These are phyloP conservation scores for Aspergillus haitiensis DNA, from an alignment of 495 filamentous ascomycete species.

Conservation along the genomic window DNA sequence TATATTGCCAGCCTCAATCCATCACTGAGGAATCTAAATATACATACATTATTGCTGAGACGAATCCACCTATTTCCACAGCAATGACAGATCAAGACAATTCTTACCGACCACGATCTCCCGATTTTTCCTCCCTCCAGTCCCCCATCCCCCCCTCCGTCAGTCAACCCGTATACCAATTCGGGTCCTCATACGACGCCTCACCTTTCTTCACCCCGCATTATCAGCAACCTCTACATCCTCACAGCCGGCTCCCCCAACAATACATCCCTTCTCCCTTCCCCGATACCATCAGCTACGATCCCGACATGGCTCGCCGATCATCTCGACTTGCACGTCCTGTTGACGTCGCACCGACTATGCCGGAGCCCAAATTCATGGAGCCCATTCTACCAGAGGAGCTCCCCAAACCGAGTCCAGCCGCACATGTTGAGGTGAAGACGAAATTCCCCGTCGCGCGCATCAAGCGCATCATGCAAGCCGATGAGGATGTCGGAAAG, in stretches of 20 bases:
- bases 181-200: conserved; percentile 44
- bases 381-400: conserved; percentile 35
- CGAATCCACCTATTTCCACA: conserved; percentile 21
- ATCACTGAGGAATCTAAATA: conserved; percentile 6
- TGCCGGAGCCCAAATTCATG: conserved; percentile 40
- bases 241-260: conserved; percentile 27
- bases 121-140: conserved; percentile 49
- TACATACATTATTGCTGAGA: conserved; percentile 13
- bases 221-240: conserved; percentile 32
- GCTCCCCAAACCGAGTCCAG: conserved; percentile 26
- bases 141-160: conserved; percentile 36
- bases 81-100: conserved; percentile 47
- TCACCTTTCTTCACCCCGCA: conserved; percentile 41
- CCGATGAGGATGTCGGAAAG: conserved; percentile 98
- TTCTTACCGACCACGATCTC: conserved; percentile 46
- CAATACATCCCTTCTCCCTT: conserved; percentile 42
- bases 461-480: conserved; percentile 99
- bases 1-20: not conserved
- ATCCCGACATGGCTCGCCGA: conserved; percentile 49
- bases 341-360: conserved; percentile 28
- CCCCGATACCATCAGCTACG: conserved; percentile 22
- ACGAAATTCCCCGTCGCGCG: conserved; percentile 97
- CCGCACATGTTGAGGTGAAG: conserved; percentile 67
- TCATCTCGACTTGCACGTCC: conserved; percentile 44
- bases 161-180: conserved; percentile 38